Evolutionary conservation across 2,329 filamentous ascomycete genomes (phyloP), one percentile per base, ranked within the genome.

Genomic region (Colletotrichum zoysiae): DNA sequence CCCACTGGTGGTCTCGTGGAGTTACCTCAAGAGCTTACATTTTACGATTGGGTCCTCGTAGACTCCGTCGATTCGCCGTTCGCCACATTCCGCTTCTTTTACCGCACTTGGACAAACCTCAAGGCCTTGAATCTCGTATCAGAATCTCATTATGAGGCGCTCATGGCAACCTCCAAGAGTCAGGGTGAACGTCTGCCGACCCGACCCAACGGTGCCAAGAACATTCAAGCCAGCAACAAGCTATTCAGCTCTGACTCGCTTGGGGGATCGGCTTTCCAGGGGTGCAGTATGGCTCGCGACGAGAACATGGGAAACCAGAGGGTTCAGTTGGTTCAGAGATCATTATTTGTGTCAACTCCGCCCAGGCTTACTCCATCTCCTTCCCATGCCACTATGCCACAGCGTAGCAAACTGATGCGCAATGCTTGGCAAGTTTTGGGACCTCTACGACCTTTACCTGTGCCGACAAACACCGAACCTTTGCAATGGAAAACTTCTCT

Each of bases 21-120:
- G 23, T 81, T 81, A 23, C 86, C 87, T 3, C 81, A 88, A 74
- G 82, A 87, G 56, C 82, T 84, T 14, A 82, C 78, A 14, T 89
- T 83, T 77, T 89, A 86, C 74, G 82, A 88, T 73, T 90, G 85
- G 79, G 78, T 82, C 55, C 79, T 90, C 4, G 76, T 84, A 30
- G 88, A 90, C 67, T 78, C 86, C 0, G 86, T 82, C 65, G 84
- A 89, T 55, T 80, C 77, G 2, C 88, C 88, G 0, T 89, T 84
- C 73, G 84, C 84, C 5, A 84, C 83, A 0, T 90, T 90, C 71
- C 82, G 82, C 35, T 88, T 90, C 72, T 86, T 90, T 71, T 90
- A 90, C 74, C 84, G 88, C 40, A 87, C 85, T 8, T 86, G 83
- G 84, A 80, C 82, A 12, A 84, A 83, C 65, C 82, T 90, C 14